Evolutionary conservation across 371 early-diverging fungal genomes (phyloP).

Genomic region (Polyrhizophydium stewartii): DNA sequence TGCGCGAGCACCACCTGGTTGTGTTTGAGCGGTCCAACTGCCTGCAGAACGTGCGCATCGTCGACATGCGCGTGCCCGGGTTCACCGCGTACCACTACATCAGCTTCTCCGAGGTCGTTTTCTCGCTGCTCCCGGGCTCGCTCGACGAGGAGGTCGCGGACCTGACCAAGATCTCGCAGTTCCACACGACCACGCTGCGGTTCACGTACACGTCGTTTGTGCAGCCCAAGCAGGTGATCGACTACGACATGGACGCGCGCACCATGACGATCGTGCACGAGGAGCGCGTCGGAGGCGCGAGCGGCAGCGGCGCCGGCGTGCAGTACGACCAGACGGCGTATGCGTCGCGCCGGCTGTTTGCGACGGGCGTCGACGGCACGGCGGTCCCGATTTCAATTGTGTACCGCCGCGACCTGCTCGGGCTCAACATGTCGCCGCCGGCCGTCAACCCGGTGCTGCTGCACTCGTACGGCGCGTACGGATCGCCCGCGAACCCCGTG

Average conservation of each 20-base stretch:
- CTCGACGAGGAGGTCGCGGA: slow-evolving; percentile 48
- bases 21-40: slow-evolving; percentile 60
- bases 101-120: slow-evolving; percentile 55
- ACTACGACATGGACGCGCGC: slow-evolving; percentile 50
- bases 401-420: slow-evolving; percentile 43
- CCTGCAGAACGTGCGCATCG: slow-evolving; percentile 53
- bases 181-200: slow-evolving; percentile 29
- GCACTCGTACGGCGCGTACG: slow-evolving; percentile 59
- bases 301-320: background rate
- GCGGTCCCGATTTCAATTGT: slow-evolving; percentile 55
- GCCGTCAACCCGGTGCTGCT: slow-evolving; percentile 46
- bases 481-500: slow-evolving; percentile 45
- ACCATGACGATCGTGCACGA: slow-evolving; percentile 45
- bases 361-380: slow-evolving; percentile 53
- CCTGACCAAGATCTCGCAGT: slow-evolving; percentile 31
- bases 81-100: slow-evolving; percentile 55
- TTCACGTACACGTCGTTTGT: slow-evolving; percentile 52
- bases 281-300: slow-evolving; percentile 33
- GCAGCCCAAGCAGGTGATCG: slow-evolving; percentile 54
- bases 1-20: slow-evolving; percentile 46
- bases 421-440: slow-evolving; percentile 20
- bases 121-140: slow-evolving; percentile 38
- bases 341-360: slow-evolving; percentile 36
- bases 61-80: slow-evolving; percentile 22
- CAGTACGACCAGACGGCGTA: slow-evolving; percentile 35